A percentile compares a stretch with the other conserved stretches of the same genome.
Conservation (phyloP, 768 basidiomycete genomes). For the Boletus sensibilis region DNA sequence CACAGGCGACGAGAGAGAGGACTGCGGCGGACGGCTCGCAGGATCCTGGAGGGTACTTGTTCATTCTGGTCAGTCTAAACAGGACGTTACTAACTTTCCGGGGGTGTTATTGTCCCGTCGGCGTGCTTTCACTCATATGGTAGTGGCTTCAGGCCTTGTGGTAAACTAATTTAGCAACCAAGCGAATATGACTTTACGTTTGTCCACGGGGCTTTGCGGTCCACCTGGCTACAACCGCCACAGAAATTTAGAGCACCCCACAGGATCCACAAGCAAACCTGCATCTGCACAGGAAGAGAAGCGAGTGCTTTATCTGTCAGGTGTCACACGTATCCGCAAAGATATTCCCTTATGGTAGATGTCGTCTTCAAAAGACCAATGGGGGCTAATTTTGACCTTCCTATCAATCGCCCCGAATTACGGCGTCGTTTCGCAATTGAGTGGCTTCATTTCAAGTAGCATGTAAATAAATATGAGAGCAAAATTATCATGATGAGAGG, state of each 20-base stretch:
- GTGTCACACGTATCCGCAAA: not conserved
- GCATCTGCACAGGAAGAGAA: not conserved
- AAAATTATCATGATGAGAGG: constrained; percentile 11
- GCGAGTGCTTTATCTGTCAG: not conserved
- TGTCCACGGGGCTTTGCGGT: not conserved
- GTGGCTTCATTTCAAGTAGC: not conserved
- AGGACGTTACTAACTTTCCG: too few species aligned
- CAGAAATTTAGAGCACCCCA: constrained; percentile 3
- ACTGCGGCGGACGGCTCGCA: not conserved
- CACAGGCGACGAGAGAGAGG: not conserved
- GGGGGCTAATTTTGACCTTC: constrained; percentile 9
- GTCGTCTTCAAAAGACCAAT: not conserved
- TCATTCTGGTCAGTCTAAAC: not conserved
- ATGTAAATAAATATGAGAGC: constrained; percentile 8
- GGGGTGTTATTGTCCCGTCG: not conserved
- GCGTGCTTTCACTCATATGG: not conserved
- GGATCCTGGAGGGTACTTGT: not conserved
- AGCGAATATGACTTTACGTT: constrained; percentile 4
- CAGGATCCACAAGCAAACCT: not conserved
- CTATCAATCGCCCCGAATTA: constrained; percentile 19
- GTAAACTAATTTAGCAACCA: constrained; percentile 3
- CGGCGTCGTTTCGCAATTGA: not conserved
- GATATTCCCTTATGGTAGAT: not conserved
- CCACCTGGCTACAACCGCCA: not conserved
- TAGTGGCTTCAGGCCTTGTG: not conserved